phyloP scores from a whole-genome alignment of 768 basidiomycete species.

The Pholiota microspora region DNA sequence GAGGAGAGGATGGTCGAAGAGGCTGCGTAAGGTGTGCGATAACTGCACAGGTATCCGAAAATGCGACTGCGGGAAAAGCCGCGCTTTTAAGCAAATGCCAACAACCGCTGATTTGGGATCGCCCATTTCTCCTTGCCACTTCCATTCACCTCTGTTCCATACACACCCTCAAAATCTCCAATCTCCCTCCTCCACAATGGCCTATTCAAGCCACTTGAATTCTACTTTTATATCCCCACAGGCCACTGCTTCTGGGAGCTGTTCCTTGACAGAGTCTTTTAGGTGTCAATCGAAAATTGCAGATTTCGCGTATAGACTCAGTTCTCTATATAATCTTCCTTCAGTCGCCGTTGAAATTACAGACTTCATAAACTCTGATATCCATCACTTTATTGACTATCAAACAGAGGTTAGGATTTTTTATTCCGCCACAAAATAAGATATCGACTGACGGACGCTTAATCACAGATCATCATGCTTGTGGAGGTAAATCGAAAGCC shows the following conservation, averaged over 20 bases:
- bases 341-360: conserved; percentile 28
- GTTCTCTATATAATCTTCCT: conserved; percentile 29
- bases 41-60: conserved; percentile 21
- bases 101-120: conserved; percentile 25
- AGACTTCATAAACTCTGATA: conserved; percentile 16
- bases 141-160: conserved; percentile 23
- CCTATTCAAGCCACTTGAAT: conserved; percentile 6
- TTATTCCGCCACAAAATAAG: background rate
- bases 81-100: conserved; percentile 24
- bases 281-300: conserved; percentile 14
- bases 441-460: background rate
- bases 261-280: conserved; percentile 12
- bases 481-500: conserved; percentile 41
- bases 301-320: conserved; percentile 13
- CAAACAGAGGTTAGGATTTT: conserved; percentile 30
- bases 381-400: conserved; percentile 25
- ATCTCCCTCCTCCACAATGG: conserved; percentile 16
- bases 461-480: conserved; percentile 43
- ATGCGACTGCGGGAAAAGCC: conserved; percentile 33
- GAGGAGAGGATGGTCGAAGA: background rate
- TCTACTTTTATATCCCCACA: conserved; percentile 9
- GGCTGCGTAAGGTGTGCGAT: conserved; percentile 4
- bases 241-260: conserved; percentile 2
- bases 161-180: conserved; percentile 12
- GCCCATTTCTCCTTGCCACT: conserved; percentile 21